A percentile compares a stretch with the other conserved stretches of the same genome.
Conservation (phyloP, 352 stramenopile genomes). For the Lagenidium giganteum region DNA sequence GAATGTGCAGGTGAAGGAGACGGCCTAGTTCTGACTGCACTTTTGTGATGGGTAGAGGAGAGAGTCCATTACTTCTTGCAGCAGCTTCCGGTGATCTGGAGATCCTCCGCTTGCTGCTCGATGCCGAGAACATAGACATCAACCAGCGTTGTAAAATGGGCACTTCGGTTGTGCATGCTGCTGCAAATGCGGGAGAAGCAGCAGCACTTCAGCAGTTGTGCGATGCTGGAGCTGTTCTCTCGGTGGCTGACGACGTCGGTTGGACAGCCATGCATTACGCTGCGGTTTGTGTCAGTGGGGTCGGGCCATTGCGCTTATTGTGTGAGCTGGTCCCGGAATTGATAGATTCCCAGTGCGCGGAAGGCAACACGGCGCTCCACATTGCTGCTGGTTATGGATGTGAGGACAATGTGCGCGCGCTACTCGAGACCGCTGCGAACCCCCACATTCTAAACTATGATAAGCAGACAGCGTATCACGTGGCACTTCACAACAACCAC, state of each 20-base stretch:
- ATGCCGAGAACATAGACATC: slow-evolving; percentile 20
- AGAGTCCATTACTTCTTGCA: slow-evolving; percentile 47
- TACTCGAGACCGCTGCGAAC: slow-evolving; percentile 56
- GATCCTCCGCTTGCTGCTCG: slow-evolving; percentile 22
- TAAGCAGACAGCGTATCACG: slow-evolving; percentile 39
- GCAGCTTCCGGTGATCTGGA: slow-evolving; percentile 42
- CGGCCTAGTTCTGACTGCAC: background rate
- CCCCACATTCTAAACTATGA: slow-evolving; percentile 34
- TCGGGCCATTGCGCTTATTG: slow-evolving; percentile 44
- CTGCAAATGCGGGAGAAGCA: slow-evolving; percentile 51
- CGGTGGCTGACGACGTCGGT: slow-evolving; percentile 39
- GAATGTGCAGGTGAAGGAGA: background rate
- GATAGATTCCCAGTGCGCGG: slow-evolving; percentile 36
- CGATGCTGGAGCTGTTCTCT: slow-evolving; percentile 24
- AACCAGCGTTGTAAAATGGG: slow-evolving; percentile 40
- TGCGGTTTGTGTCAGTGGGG: slow-evolving; percentile 29
- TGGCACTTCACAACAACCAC: slow-evolving; percentile 52
- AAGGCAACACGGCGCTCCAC: slow-evolving; percentile 64
- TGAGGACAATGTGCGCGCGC: slow-evolving; percentile 35
- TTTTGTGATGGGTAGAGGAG: slow-evolving; percentile 21
- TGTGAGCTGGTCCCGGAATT: slow-evolving; percentile 42
- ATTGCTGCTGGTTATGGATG: slow-evolving; percentile 52
- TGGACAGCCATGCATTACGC: slow-evolving; percentile 68
- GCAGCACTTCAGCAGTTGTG: slow-evolving; percentile 43
- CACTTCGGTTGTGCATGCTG: slow-evolving; percentile 49